These are phyloP conservation scores for Podospora fimiseda DNA, from an alignment of 495 filamentous ascomycete species.

Conservation along the genomic window DNA sequence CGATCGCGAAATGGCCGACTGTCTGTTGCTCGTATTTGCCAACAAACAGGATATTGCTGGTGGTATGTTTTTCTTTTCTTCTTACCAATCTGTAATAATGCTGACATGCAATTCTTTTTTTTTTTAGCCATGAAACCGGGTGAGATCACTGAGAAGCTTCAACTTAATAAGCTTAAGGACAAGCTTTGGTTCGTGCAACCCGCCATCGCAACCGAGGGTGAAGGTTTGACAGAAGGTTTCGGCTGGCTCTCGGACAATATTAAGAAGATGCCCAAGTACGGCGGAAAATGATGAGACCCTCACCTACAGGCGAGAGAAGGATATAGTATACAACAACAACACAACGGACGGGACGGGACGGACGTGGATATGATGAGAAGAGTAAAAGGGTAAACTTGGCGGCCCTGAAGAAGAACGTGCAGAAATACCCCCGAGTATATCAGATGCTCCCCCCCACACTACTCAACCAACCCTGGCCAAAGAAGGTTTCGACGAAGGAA, in stretches of 20 bases:
- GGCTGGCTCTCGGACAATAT: constrained; percentile 92
- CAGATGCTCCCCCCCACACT: neutral
- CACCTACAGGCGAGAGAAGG: neutral
- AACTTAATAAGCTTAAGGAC: constrained; percentile 79
- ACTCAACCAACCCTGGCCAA: neutral
- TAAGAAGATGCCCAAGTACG: constrained; percentile 58
- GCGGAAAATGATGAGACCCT: constrained; percentile 37
- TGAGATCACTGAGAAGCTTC: constrained; percentile 78
- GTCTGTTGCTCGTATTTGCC: constrained; percentile 86
- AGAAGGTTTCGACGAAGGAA: neutral
- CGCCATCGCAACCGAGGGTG: constrained; percentile 88
- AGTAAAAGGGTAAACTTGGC: too few species aligned
- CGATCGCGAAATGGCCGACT: constrained; percentile 97
- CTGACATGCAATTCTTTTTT: neutral
- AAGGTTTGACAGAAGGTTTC: constrained; percentile 89
- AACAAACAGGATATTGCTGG: constrained; percentile 94
- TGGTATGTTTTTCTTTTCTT: constrained; percentile 49
- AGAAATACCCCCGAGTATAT: too few species aligned
- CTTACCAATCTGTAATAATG: neutral
- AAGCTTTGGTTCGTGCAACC: constrained; percentile 96
- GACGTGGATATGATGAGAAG: too few species aligned
- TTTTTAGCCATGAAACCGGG: constrained; percentile 70
- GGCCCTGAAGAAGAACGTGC: too few species aligned
- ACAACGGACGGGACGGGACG: too few species aligned
- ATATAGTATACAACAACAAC: neutral